Percentiles rank a stretch among this genome's conserved stretches.
phyloP scores from a whole-genome alignment of 2,329 filamentous ascomycete genomes.

The Colletotrichum sp. region DNA sequence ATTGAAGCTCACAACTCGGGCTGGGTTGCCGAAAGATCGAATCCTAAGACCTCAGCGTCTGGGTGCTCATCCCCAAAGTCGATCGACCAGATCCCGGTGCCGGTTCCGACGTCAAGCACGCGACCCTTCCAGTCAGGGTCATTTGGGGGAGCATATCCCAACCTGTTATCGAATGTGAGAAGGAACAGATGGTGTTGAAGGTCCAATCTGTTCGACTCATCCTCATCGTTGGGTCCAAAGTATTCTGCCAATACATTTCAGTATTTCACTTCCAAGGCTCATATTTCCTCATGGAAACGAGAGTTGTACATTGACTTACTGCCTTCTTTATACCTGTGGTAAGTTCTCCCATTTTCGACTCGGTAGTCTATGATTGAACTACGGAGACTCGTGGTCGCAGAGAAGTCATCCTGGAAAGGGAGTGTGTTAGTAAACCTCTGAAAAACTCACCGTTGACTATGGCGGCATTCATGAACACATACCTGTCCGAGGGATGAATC shows the following conservation, averaged over 20 bases:
- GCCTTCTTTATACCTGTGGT: conserved; percentile 30
- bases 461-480: neutral
- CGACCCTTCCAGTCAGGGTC: neutral
- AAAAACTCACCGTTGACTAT: neutral
- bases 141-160: conserved; percentile 30
- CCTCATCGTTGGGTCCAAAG: conserved; percentile 21
- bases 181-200: conserved; percentile 40
- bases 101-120: conserved; percentile 37
- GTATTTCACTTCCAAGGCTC: neutral
- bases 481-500: neutral
- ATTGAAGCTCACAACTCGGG: conserved; percentile 32
- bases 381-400: conserved; percentile 21
- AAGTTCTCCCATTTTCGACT: conserved; percentile 41
- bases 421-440: neutral
- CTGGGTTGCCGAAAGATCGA: conserved; percentile 47
- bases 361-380: conserved; percentile 41
- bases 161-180: conserved; percentile 34
- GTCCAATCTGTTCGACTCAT: conserved; percentile 36
- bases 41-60: conserved; percentile 37
- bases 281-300: no score
- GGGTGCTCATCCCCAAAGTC: conserved; percentile 37
- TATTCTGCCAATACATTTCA: neutral
- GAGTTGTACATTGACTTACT: neutral
- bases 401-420: neutral
- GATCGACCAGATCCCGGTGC: conserved; percentile 36